Evolutionary conservation across 192 early-diverging fungal species (phyloP).

Genomic region (Gamsiella multidivaricata): DNA sequence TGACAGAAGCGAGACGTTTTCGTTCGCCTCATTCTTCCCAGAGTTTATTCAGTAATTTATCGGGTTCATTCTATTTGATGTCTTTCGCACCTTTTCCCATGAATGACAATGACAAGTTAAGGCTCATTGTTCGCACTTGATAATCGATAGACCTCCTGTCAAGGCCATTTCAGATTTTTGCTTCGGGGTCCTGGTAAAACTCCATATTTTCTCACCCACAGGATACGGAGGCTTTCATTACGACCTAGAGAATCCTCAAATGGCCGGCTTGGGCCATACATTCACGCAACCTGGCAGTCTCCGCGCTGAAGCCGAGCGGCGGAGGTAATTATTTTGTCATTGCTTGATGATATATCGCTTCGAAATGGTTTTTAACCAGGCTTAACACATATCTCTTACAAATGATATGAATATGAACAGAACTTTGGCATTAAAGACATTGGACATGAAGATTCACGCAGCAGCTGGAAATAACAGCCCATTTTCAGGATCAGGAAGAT

Average conservation of each 20-base stretch:
- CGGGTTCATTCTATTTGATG: neutral
- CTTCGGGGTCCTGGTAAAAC: conserved; percentile 67
- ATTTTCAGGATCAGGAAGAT: conserved; percentile 23
- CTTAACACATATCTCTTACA: too few species aligned
- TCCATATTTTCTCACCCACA: conserved; percentile 66
- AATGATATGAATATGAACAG: conserved; percentile 53
- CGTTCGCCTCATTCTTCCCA: conserved; percentile 91
- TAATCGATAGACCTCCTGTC: conserved; percentile 63
- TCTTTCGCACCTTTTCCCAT: too few species aligned
- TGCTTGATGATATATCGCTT: too few species aligned
- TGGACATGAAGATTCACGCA: conserved; percentile 68
- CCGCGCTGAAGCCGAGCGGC: conserved; percentile 73
- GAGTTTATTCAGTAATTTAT: conserved; percentile 77
- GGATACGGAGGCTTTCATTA: conserved; percentile 49
- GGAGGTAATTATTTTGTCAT: conserved; percentile 56
- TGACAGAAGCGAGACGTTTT: conserved; percentile 92
- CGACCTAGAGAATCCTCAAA: conserved; percentile 58
- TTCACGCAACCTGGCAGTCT: conserved; percentile 60
- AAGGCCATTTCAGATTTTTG: conserved; percentile 71
- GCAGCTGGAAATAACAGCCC: conserved; percentile 20
- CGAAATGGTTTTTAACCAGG: too few species aligned
- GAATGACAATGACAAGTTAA: too few species aligned
- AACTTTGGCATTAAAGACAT: conserved; percentile 72
- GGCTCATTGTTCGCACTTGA: too few species aligned
- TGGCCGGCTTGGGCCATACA: conserved; percentile 42